Base-by-base conservation (phyloP, 371 early-diverging fungal species). In the Mortierella sp. region DNA sequence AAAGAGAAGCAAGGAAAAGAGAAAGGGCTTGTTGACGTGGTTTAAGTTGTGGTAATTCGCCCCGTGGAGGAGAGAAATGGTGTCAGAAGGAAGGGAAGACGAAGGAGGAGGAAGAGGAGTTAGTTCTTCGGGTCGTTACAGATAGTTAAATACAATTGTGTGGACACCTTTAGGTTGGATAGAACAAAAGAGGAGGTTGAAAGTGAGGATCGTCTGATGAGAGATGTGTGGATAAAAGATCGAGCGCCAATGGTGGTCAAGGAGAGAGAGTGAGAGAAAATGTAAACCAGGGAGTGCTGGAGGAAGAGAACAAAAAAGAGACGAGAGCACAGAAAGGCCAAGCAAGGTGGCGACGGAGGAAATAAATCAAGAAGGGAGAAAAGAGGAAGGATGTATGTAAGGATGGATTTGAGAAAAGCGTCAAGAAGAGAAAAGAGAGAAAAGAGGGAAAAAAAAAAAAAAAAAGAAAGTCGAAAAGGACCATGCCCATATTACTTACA, bases 181-280 rank as follows among this genome's bases (percentile, higher is more conserved):
- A 26, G 65, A 75, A 76, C 28, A 73, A 45, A 45, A 28, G 16
- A 76, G 54, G 21, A 82, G 79, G 63, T 28, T 9, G n/a, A 63
- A 63, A 58, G 4, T 60, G 72, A 48, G 68, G 76, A 78, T 78
- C 68, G 21, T 68, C 48, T 71, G 13, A 28, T 71, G 50, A 16
- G 14, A 50, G 50, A 24, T n/a, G 47, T 71, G 48, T 28, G 72
- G 42, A 78, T 77, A 55, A 57, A 71, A 44, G 80, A 74, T 44
- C 77, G 34, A 5, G 42, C 42, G 60, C 60, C 79, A 71, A 19
- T 80, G 68, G 58, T 71, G 68, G 63, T 83, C 79, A 28, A 83
- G 26, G 60, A 60, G 28, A 31, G 3, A 80, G 78, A 52, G 70
- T 72, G 38, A 3, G 47, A 74, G 44, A 11, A 50, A 5, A 19